These are phyloP conservation scores for Penicillium angulare DNA, from an alignment of 495 filamentous ascomycete species.

Conservation along the genomic window DNA sequence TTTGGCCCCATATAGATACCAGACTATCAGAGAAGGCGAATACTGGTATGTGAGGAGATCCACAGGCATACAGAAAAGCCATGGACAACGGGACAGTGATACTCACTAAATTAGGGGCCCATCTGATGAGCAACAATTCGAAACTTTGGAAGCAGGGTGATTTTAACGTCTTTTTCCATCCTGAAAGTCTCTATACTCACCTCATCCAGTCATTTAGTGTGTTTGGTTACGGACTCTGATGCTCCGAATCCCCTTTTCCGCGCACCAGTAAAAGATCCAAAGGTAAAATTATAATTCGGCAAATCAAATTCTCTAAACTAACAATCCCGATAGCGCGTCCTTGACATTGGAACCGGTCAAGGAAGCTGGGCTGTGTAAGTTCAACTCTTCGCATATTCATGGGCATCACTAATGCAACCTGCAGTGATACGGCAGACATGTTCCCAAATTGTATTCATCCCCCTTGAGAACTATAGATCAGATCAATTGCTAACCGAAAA, in stretches of 20 bases:
- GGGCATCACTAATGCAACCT: neutral
- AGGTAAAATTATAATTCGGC: neutral
- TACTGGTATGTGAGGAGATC: neutral
- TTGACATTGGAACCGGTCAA: conserved; percentile 13
- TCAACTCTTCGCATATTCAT: neutral
- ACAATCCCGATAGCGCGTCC: conserved; percentile 4
- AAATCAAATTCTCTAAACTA: too few relatives aligned
- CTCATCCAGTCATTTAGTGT: conserved; percentile 1
- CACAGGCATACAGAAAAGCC: neutral
- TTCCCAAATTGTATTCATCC: neutral
- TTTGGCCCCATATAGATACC: too few relatives aligned
- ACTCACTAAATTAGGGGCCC: conserved; percentile 3
- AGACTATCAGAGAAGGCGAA: neutral
- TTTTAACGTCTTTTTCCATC: neutral
- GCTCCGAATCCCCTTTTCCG: conserved; percentile 8
- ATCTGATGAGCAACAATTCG: conserved; percentile 26
- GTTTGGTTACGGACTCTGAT: neutral
- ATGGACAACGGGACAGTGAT: neutral
- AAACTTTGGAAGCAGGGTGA: conserved; percentile 13
- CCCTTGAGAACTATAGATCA: neutral
- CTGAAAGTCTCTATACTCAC: neutral
- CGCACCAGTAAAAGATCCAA: conserved; percentile 1
- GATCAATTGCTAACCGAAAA: neutral
- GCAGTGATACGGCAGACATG: conserved; percentile 6
- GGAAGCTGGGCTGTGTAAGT: conserved; percentile 11